phyloP scores from a whole-genome alignment of 352 stramenopile species.

The Globisporangium spinosum region DNA sequence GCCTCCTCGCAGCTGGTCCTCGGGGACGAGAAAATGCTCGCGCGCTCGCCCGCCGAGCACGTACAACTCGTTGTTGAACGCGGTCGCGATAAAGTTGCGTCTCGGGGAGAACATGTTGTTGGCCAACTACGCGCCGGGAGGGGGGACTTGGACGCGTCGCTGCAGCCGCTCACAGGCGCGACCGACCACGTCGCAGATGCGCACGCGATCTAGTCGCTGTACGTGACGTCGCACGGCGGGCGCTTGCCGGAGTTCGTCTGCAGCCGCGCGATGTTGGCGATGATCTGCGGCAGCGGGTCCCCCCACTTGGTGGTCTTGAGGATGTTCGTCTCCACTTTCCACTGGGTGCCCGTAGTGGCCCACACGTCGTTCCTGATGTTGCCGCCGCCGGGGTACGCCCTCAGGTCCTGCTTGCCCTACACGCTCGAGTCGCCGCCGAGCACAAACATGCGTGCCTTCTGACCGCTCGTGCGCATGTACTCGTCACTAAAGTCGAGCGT shows the following conservation, averaged over 20 bases:
- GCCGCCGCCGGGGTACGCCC: conserved; percentile 65
- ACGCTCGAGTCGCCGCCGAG: conserved; percentile 68
- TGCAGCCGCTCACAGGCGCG: conserved; percentile 40
- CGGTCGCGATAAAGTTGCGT: conserved; percentile 57
- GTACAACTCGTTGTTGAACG: conserved; percentile 57
- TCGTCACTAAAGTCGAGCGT: conserved; percentile 57
- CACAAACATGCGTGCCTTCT: conserved; percentile 63
- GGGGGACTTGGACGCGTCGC: conserved; percentile 56
- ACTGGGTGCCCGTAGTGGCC: conserved; percentile 56
- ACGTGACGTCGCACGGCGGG: conserved; percentile 53
- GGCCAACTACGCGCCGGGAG: conserved; percentile 55
- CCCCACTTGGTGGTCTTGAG: conserved; percentile 70
- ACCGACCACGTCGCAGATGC: conserved; percentile 50
- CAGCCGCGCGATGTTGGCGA: conserved; percentile 65
- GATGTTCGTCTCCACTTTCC: conserved; percentile 49
- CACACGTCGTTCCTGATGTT: conserved; percentile 71
- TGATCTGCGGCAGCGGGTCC: conserved; percentile 58
- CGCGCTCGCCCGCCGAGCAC: conserved; percentile 60
- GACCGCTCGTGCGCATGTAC: conserved; percentile 35
- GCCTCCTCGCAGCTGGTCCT: conserved; percentile 46
- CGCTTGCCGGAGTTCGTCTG: conserved; percentile 71
- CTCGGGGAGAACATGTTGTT: conserved; percentile 79
- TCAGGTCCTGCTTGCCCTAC: conserved; percentile 60
- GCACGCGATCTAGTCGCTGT: conserved; percentile 65
- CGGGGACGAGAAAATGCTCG: conserved; percentile 53